Conservation (phyloP, 805 yeast genomes). For the Cyberlindnera suaveolens region DNA sequence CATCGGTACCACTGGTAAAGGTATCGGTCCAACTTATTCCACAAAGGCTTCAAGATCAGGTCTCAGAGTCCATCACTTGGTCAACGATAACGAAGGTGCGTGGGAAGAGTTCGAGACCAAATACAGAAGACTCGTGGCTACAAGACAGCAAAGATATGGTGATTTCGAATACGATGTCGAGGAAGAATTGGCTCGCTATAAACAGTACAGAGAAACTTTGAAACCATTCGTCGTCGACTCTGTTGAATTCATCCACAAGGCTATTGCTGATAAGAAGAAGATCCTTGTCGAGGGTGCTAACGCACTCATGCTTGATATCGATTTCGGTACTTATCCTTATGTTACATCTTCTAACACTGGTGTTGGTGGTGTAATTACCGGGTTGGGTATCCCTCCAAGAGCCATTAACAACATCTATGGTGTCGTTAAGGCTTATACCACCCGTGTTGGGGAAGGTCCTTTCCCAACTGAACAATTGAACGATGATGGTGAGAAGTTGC, state of each 20-base stretch:
- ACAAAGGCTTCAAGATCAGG: constrained; percentile 97
- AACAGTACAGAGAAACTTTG: constrained; percentile 62
- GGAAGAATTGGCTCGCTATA: constrained; percentile 72
- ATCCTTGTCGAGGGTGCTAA: constrained; percentile 97
- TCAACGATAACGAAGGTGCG: constrained; percentile 80
- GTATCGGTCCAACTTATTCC: constrained; percentile 97
- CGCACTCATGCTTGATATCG: constrained; percentile 95
- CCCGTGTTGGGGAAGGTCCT: constrained; percentile 99
- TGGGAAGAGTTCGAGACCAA: constrained; percentile 87
- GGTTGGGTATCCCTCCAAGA: constrained; percentile 93
- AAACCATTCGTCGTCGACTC: constrained; percentile 94
- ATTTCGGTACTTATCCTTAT: constrained; percentile 96
- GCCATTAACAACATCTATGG: constrained; percentile 79
- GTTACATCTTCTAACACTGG: constrained; percentile 96
- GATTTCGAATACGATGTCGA: constrained; percentile 83
- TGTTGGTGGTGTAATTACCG: constrained; percentile 97
- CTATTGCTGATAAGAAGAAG: constrained; percentile 71
- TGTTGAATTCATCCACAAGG: constrained; percentile 74
- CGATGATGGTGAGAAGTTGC: constrained; percentile 78
- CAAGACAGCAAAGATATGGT: constrained; percentile 89
- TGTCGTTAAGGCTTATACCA: constrained; percentile 97
- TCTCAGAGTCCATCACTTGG: constrained; percentile 92
- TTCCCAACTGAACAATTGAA: constrained; percentile 97
- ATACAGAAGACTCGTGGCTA: constrained; percentile 68
- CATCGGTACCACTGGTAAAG: constrained; percentile 98